phyloP scores from a whole-genome alignment of 2,329 filamentous ascomycete genomes.

The Coniochaeta sp. region DNA sequence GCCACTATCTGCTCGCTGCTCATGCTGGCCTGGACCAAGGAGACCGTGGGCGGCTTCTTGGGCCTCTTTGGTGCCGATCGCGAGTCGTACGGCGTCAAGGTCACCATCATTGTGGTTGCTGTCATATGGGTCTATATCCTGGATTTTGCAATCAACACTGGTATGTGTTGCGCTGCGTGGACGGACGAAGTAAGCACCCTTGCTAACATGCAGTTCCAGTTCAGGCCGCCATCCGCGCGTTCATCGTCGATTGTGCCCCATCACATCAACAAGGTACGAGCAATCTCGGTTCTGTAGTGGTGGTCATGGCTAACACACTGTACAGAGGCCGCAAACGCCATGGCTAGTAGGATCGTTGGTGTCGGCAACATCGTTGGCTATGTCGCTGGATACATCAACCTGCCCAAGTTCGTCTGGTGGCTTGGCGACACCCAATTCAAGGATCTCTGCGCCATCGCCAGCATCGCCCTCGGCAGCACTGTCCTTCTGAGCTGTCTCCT shows the following conservation, averaged over 20 bases:
- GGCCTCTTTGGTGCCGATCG: constrained; percentile 63
- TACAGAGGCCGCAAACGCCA: constrained; percentile 77
- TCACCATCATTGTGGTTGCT: constrained; percentile 66
- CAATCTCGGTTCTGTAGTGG: not conserved
- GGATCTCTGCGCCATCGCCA: constrained; percentile 80
- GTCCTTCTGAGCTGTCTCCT: constrained; percentile 61
- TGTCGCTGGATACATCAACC: constrained; percentile 74
- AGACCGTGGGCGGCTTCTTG: constrained; percentile 62
- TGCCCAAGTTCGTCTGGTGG: constrained; percentile 69
- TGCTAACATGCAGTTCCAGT: constrained; percentile 37
- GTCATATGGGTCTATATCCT: constrained; percentile 84
- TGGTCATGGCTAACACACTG: constrained; percentile 6
- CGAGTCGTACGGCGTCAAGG: constrained; percentile 58
- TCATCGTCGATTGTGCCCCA: constrained; percentile 89
- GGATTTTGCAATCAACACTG: constrained; percentile 92
- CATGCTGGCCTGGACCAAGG: constrained; percentile 66
- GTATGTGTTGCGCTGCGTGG: constrained; percentile 32
- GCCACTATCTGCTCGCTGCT: constrained; percentile 64
- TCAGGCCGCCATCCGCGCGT: constrained; percentile 84
- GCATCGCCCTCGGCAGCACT: constrained; percentile 62
- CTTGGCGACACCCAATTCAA: constrained; percentile 89
- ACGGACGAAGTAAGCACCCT: not conserved
- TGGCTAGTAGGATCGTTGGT: constrained; percentile 82
- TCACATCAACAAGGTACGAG: constrained; percentile 69
- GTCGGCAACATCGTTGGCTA: constrained; percentile 89